phyloP scores from a whole-genome alignment of 2,329 filamentous ascomycete species.

The Pseudopithomyces chartarum region DNA sequence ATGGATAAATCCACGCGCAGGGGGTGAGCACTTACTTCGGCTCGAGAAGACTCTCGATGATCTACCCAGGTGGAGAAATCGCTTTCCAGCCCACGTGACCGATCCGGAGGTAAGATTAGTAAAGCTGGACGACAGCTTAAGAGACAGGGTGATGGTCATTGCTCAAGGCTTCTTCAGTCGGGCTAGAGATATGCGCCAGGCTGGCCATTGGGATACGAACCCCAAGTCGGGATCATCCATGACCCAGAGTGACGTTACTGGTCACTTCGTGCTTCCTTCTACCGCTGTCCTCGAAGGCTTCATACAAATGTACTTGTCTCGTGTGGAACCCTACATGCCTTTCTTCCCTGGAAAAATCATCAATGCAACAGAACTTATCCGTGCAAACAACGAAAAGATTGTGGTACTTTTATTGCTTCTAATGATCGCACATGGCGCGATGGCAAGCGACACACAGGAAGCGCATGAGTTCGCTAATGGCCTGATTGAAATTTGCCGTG shows the following conservation, averaged over 20 bases:
- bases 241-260: constrained; percentile 27
- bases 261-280: constrained; percentile 58
- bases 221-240: neutral
- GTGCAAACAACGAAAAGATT: constrained; percentile 5
- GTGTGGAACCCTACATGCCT: constrained; percentile 11
- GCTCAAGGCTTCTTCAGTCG: constrained; percentile 13
- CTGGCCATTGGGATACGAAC: neutral
- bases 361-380: neutral
- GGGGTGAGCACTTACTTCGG: constrained; percentile 39
- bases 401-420: constrained; percentile 6
- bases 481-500: constrained; percentile 47
- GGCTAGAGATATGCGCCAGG: constrained; percentile 7
- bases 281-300: constrained; percentile 64
- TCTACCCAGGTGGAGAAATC: constrained; percentile 34
- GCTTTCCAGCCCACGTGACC: constrained; percentile 52
- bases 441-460: constrained; percentile 6
- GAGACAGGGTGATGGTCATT: constrained; percentile 58
- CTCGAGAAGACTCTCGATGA: constrained; percentile 26
- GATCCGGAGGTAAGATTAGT: constrained; percentile 44
- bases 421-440: constrained; percentile 12
- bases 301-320: constrained; percentile 2
- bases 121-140: constrained; percentile 55
- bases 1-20: constrained; percentile 7
- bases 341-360: constrained; percentile 3
- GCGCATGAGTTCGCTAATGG: constrained; percentile 6